phyloP scores from a whole-genome alignment of 2,329 filamentous ascomycete species.

The Davidsoniella neocaledoniae region DNA sequence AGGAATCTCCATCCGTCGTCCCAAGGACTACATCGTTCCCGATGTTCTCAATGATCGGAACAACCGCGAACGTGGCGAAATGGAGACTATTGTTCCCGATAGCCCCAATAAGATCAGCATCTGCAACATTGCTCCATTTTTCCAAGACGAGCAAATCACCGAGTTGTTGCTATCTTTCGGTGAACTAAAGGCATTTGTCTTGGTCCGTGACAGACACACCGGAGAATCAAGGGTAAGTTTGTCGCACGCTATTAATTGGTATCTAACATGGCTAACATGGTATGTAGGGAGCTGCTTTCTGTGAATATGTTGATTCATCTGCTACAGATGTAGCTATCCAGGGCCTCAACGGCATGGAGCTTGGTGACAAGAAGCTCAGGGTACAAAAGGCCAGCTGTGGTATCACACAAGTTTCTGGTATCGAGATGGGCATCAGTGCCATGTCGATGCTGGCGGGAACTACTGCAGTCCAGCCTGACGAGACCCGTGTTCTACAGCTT shows the following conservation, averaged over 20 bases:
- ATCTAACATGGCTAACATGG: slow-evolving; percentile 18
- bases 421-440: slow-evolving; percentile 92
- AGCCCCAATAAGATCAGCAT: slow-evolving; percentile 92
- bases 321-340: slow-evolving; percentile 76
- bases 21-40: slow-evolving; percentile 94
- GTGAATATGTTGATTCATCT: slow-evolving; percentile 67
- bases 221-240: slow-evolving; percentile 69
- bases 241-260: background rate
- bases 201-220: slow-evolving; percentile 73
- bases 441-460: slow-evolving; percentile 97
- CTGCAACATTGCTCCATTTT: slow-evolving; percentile 71
- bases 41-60: slow-evolving; percentile 51
- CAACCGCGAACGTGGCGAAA: slow-evolving; percentile 55
- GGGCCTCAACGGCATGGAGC: slow-evolving; percentile 80
- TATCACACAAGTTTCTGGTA: slow-evolving; percentile 75
- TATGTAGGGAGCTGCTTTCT: slow-evolving; percentile 77
- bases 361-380: slow-evolving; percentile 73
- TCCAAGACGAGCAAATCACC: slow-evolving; percentile 79
- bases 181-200: slow-evolving; percentile 75
- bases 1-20: slow-evolving; percentile 63
- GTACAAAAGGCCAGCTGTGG: slow-evolving; percentile 83
- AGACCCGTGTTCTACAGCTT: slow-evolving; percentile 72
- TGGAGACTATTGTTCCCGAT: slow-evolving; percentile 72
- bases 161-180: slow-evolving; percentile 86
- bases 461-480: slow-evolving; percentile 59